Evolutionary conservation across 2,329 filamentous ascomycete species (phyloP).

Genomic region (Xylaria sp.): DNA sequence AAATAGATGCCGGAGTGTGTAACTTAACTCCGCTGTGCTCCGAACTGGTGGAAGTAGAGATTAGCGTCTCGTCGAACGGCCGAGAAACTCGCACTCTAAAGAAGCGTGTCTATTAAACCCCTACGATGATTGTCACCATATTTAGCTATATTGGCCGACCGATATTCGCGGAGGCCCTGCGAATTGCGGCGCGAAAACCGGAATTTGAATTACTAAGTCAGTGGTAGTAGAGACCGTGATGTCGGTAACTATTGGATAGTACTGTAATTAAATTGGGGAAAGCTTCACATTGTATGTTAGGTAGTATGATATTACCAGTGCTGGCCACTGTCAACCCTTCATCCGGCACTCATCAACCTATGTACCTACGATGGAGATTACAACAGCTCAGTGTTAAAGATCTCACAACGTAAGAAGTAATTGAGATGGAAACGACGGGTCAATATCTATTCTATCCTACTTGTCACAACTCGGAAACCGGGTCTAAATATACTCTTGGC

Average conservation of each 20-base stretch:
- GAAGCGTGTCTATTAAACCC: no score
- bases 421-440: background rate
- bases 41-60: conserved; percentile 4
- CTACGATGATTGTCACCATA: conserved; percentile 1
- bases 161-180: background rate
- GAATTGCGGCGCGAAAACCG: background rate
- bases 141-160: background rate
- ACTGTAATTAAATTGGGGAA: background rate
- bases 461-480: no score
- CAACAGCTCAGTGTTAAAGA: no score
- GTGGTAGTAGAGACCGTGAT: no score
- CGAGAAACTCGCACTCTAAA: no score
- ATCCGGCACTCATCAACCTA: background rate
- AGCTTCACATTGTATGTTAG: background rate
- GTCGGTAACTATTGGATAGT: background rate
- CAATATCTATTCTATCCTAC: no score
- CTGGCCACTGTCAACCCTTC: background rate
- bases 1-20: background rate
- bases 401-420: no score
- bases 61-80: background rate
- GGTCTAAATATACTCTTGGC: no score
- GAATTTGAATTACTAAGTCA: background rate
- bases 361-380: background rate
- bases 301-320: background rate
- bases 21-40: conserved; percentile 27